These are phyloP conservation scores for Dendrobium catenatum DNA, from an alignment of 106 monocot species.

Conservation along the genomic window DNA sequence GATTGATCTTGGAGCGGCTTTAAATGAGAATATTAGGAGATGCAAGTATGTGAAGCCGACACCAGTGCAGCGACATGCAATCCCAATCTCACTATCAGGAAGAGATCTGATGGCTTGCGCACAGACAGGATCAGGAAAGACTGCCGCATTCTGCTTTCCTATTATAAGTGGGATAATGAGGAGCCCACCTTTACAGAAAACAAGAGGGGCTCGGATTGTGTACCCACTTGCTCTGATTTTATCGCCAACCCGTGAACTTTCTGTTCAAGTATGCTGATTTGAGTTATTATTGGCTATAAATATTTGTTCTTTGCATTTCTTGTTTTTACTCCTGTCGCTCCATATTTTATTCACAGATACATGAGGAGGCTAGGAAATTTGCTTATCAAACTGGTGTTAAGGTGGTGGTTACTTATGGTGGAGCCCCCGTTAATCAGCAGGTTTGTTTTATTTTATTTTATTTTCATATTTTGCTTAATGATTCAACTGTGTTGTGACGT, in stretches of 20 bases:
- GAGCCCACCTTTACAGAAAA: slow-evolving; percentile 34
- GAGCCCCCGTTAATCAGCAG: slow-evolving; percentile 52
- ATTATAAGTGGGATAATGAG: slow-evolving; percentile 71
- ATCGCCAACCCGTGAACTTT: slow-evolving; percentile 67
- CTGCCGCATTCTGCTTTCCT: slow-evolving; percentile 76
- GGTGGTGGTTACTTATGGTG: slow-evolving; percentile 61
- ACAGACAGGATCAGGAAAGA: slow-evolving; percentile 79
- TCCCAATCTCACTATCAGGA: slow-evolving; percentile 56
- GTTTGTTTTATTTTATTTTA: slow-evolving; percentile 9
- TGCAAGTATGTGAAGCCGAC: slow-evolving; percentile 79
- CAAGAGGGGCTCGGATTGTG: slow-evolving; percentile 41
- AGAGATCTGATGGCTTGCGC: slow-evolving; percentile 85
- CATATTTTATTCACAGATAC: slow-evolving; percentile 29
- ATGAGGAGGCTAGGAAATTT: slow-evolving; percentile 58
- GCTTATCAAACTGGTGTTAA: slow-evolving; percentile 59
- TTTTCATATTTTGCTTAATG: background rate
- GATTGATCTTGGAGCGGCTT: slow-evolving; percentile 59
- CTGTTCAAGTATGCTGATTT: slow-evolving; percentile 38
- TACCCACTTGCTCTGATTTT: slow-evolving; percentile 61
- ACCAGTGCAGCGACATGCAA: slow-evolving; percentile 72
- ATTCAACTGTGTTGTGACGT: background rate
- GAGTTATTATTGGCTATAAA: background rate
- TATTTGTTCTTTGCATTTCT: background rate
- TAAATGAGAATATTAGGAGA: slow-evolving; percentile 70
- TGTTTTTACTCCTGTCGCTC: background rate